Evolutionary conservation across 768 basidiomycete species (phyloP), one percentile per base, ranked within the genome.

Genomic region (Amanita pallidorosea): DNA sequence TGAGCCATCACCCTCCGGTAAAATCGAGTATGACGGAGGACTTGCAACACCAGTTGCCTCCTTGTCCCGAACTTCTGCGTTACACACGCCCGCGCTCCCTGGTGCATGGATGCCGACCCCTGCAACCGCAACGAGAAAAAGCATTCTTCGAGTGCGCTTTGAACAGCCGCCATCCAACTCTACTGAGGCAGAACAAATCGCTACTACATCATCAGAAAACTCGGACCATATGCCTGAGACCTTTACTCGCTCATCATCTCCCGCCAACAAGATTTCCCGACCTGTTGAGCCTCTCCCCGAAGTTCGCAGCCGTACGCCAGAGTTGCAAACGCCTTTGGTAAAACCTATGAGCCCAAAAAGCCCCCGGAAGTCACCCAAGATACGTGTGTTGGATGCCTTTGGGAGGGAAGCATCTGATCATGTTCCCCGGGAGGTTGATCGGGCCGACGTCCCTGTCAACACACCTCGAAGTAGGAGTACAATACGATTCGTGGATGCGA

Each of bases 371-470:
- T 70, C 74, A 0, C 72, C 76, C 5, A 69, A 69, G 45, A 71
- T 88, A 33, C 76, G 83, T 22, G 59, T 88, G n/a, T 66, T 88
- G 23, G 85, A 89, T 64, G 83, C 80, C 7, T 88, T 76, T 60
- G 86, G 86, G 7, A 67, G 77, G 38, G 74, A 79, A 41, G 60
- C 63, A 65, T 54, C 47, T 55, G 35, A 55, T n/a, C 29, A 36
- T 52, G 33, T 37, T 49, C 29, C 51, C 46, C 23, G 25, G 36
- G 47, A 56, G 33, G 52, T 45, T 46, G 23, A 49, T n/a, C 37
- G 15, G n/a, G 43, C 38, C 27, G 46, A 46, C 36, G 47, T 45
- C 37, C 54, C 12, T 15, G 44, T 11, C 13, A 43, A 48, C 36
- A 56, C 57, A 27, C 53, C 58, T 49, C 56, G 62, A 8, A 73